Evolutionary conservation across 2,329 filamentous ascomycete species (phyloP), one percentile per base, ranked within the genome.

Genomic region (Microdochium nivale): DNA sequence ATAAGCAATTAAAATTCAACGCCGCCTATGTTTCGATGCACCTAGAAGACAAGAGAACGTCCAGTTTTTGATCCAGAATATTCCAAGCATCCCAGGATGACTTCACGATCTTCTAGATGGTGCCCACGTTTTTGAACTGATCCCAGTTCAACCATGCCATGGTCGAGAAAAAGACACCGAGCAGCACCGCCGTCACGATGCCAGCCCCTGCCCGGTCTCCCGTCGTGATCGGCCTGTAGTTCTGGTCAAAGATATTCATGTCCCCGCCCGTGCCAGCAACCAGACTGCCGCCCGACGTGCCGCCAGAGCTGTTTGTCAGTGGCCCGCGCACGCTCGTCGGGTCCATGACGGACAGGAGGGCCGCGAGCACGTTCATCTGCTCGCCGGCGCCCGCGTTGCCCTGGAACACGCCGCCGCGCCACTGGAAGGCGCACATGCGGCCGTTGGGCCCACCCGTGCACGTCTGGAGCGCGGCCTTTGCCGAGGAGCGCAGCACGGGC

Each of bases 351-450:
- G 49, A 70, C 61, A 7, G 67, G 60, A 82, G 72, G 48, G 76
- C 70, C 48, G 76, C 76, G 7, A 83, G 67, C 0, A 76, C 78
- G 48, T 71, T 74, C 76, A 83, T 79, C 64, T 80, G 74, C 61
- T 81, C 74, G 2, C 78, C 78, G 1, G 80, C 77, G 8, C 79
- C 78, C 11, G 63, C 61, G 1, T 64, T 65, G 58, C 80, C 78
- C 56, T 69, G 61, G 44, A 61, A 67, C 9, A 24, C 23, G 33
- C 62, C 63, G 13, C 47, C 27, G 14, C 25, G 51, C 62, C 62
- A 65, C 8, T 43, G 9, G 33, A 56, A 56, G 3, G 58, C 59
- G 49, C 61, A 65, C 53, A 62, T 50, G 35, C 60, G 59, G 3
- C 53, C 54, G 44, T 58, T 78, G 52, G 56, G 54, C 19, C 62